These are phyloP conservation scores for Pichia cactophila DNA, from an alignment of 1,139 yeast species.

Conservation along the genomic window DNA sequence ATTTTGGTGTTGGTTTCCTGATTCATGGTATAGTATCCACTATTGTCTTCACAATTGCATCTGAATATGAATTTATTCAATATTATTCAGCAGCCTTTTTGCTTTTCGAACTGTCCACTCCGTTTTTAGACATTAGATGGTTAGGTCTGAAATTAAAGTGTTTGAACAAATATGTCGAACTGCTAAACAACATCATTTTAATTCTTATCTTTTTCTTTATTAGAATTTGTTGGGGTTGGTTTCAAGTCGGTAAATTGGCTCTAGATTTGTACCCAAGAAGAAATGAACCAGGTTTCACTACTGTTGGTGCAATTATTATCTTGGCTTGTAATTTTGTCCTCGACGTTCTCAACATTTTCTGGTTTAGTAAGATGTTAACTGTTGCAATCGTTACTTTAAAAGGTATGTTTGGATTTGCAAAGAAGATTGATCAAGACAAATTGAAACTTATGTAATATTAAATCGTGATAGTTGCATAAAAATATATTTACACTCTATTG, in stretches of 20 bases:
- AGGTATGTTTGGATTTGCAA: conserved; percentile 22
- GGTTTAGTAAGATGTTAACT: conserved; percentile 78
- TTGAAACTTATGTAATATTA: conserved; percentile 23
- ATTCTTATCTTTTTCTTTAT: conserved; percentile 66
- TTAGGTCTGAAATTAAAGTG: conserved; percentile 69
- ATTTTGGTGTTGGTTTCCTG: conserved; percentile 78
- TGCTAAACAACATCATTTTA: conserved; percentile 64
- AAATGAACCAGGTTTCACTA: conserved; percentile 35
- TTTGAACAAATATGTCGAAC: conserved; percentile 41
- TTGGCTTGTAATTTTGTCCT: conserved; percentile 57
- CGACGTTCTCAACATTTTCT: conserved; percentile 60
- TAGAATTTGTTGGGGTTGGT: conserved; percentile 85
- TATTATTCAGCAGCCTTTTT: conserved; percentile 83
- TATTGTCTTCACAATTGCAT: conserved; percentile 57
- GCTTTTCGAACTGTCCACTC: conserved; percentile 85
- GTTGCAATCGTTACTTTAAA: conserved; percentile 54
- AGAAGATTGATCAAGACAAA: conserved; percentile 20
- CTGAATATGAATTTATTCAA: conserved; percentile 61
- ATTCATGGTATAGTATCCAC: conserved; percentile 83
- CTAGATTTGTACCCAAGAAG: conserved; percentile 41
- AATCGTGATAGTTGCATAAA: background rate
- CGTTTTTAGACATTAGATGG: conserved; percentile 90
- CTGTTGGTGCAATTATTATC: conserved; percentile 42
- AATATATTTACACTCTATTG: conserved; percentile 30
- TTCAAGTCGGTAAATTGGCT: conserved; percentile 51